Evolutionary conservation across 768 basidiomycete genomes (phyloP).

Genomic region (Chalciporus sphaerocephalus): DNA sequence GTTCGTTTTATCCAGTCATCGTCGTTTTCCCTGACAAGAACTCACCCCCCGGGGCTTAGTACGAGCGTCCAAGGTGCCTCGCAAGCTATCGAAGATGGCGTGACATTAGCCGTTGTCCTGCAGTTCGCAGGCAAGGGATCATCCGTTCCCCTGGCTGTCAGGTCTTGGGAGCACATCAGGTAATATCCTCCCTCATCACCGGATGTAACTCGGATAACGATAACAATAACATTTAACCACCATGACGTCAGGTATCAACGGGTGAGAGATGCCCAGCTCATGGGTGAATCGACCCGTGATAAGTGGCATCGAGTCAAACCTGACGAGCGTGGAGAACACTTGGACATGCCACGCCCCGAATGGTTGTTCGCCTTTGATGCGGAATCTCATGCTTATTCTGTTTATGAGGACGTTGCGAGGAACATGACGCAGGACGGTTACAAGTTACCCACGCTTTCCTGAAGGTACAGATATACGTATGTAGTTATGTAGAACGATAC

Average conservation of each 20-base stretch:
- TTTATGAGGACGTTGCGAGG: conserved; percentile 7
- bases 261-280: conserved; percentile 14
- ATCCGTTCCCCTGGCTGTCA: conserved; percentile 3
- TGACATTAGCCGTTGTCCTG: conserved; percentile 31
- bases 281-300: conserved; percentile 25
- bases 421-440: conserved; percentile 17
- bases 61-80: conserved; percentile 35
- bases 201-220: too few species aligned
- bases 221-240: too few species aligned
- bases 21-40: not conserved
- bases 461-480: not conserved
- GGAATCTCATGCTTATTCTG: conserved; percentile 18
- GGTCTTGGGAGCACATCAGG: conserved; percentile 14
- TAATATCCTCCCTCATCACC: not conserved
- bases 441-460: conserved; percentile 5
- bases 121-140: conserved; percentile 4
- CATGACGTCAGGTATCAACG: conserved; percentile 22
- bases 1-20: too few species aligned
- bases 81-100: conserved; percentile 41
- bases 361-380: conserved; percentile 23
- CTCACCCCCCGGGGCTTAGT: conserved; percentile 1
- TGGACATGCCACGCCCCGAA: conserved; percentile 19
- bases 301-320: conserved; percentile 21
- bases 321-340: conserved; percentile 12
- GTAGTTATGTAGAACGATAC: too few species aligned